Evolutionary conservation across 2,329 filamentous ascomycete species (phyloP), one percentile per base, ranked within the genome.

Genomic region (Fusarium irregulare): DNA sequence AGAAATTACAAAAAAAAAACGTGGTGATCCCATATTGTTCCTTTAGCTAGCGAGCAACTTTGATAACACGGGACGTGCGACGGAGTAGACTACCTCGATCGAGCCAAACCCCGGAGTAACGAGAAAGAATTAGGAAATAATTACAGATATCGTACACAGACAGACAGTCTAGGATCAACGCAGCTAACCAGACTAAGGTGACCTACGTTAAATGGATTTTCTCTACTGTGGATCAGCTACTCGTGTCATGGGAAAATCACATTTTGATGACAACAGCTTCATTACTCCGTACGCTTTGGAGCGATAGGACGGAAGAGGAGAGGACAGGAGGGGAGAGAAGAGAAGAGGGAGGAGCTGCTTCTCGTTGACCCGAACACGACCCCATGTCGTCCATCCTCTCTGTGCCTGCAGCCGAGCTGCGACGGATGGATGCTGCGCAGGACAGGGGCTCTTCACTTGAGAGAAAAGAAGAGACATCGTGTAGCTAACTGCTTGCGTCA

Each of bases 1-100:
- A 37, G 61, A 66, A 53, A 55, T 67, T 65, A 44, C 18, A 34
- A 23, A 42, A 59, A 66, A 66, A 66, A 66, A 66, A 66, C 62
- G 56, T 56, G 64, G 62, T 62, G 58, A 66, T 61, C 44, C 34
- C 41, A 47, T 25, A 65, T 42, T 45, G 32, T 49, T 51, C 44
- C 40, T 40, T 41, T 30, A 48, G 42, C 48, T 48, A 46, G 46
- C 48, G 47, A 62, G 18, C 48, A 60, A 45, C 28, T 66, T 28
- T 66, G 56, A 66, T 51, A 50, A 41, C 30, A 45, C 37, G 59
- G 64, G 58, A 57, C 64, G 57, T 64, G 62, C 62, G 40, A 64
- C 60, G 62, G 62, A 64, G 45, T 32, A 44, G 34, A 42, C 61
- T 65, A 47, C 53, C 62, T 58, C 18, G 44, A 64, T 68, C 42